Evolutionary conservation across 1,139 yeast genomes (phyloP).

Genomic region (Geotrichum siamense): DNA sequence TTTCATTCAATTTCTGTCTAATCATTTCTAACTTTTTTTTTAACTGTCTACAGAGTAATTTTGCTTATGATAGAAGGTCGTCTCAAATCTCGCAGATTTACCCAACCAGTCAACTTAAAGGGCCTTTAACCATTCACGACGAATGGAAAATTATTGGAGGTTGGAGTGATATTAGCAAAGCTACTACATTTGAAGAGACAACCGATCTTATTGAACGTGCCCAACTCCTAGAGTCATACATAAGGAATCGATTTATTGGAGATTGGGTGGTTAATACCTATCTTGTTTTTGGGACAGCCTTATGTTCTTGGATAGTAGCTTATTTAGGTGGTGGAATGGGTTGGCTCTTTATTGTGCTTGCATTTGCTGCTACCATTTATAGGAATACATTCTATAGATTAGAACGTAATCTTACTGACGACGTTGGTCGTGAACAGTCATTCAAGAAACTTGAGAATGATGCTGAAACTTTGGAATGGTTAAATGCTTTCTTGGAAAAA

Average conservation of each 20-base stretch:
- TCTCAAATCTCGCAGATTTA: neutral
- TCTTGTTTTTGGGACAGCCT: conserved; percentile 54
- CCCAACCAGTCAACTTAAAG: conserved; percentile 1
- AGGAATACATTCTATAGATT: conserved; percentile 77
- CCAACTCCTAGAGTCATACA: conserved; percentile 60
- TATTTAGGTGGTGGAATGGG: conserved; percentile 69
- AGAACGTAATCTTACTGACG: conserved; percentile 65
- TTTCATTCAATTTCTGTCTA: too few species aligned
- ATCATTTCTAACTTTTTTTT: too few species aligned
- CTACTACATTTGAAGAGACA: conserved; percentile 50
- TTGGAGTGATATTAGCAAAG: conserved; percentile 58
- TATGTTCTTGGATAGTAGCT: conserved; percentile 73
- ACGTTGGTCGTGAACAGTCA: conserved; percentile 78
- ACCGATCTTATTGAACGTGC: conserved; percentile 59
- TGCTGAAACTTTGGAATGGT: conserved; percentile 92
- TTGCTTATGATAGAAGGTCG: too few species aligned
- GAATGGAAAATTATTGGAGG: conserved; percentile 96
- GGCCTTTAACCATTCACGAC: conserved; percentile 27
- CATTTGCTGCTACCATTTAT: conserved; percentile 58
- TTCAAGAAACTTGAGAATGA: conserved; percentile 75
- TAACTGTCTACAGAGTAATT: too few species aligned
- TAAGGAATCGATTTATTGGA: conserved; percentile 71
- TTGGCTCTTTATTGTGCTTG: conserved; percentile 65
- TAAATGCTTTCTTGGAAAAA: conserved; percentile 76
- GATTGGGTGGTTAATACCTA: conserved; percentile 96